phyloP scores from a whole-genome alignment of 2,329 filamentous ascomycete species.

The Trichoderma lentiforme region DNA sequence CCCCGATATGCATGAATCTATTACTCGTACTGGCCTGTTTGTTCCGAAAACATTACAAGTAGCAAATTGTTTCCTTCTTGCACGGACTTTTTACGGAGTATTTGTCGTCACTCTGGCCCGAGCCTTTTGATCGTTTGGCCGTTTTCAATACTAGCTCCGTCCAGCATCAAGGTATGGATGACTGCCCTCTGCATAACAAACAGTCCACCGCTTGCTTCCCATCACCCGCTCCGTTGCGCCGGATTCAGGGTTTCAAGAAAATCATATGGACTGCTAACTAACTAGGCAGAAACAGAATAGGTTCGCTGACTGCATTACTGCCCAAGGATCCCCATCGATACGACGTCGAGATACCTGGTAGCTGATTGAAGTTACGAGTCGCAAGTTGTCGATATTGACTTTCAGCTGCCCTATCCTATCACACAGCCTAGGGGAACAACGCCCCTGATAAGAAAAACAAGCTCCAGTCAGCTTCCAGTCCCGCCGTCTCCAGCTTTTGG shows the following conservation, averaged over 20 bases:
- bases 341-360: background rate
- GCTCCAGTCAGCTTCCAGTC: background rate
- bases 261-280: background rate
- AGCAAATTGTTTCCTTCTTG: background rate
- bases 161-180: background rate
- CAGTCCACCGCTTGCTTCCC: background rate
- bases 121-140: background rate
- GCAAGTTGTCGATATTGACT: background rate
- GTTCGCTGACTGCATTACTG: conserved; percentile 8
- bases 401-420: background rate
- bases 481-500: background rate
- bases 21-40: background rate
- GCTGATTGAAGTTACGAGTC: background rate
- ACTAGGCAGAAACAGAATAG: background rate
- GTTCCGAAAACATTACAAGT: background rate
- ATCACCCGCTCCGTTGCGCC: conserved; percentile 4
- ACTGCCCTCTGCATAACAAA: background rate
- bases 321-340: background rate
- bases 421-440: background rate
- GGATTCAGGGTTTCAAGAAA: background rate
- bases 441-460: background rate
- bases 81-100: background rate
- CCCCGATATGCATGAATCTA: background rate
- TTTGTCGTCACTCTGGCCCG: background rate
- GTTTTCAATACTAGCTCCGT: background rate